Conservation (phyloP, 495 filamentous ascomycete species). For the Aspergillus cristatus region DNA sequence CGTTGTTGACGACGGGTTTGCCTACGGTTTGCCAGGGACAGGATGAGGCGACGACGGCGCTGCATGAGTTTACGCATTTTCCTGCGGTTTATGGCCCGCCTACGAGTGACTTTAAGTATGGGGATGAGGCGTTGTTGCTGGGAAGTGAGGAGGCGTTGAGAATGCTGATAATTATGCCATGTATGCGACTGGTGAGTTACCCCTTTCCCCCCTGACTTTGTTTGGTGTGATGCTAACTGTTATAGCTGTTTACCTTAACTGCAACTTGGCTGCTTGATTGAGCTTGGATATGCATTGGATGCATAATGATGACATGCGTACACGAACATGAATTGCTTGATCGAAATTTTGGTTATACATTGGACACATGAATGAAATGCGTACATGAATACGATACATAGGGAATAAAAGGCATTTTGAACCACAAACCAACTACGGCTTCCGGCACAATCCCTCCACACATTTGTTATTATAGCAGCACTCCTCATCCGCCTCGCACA, state of each 20-base stretch:
- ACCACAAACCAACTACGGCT: not conserved
- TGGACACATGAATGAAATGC: too few species aligned
- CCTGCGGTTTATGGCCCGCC: slow-evolving; percentile 45
- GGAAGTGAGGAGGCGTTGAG: too few species aligned
- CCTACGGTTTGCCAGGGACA: slow-evolving; percentile 43
- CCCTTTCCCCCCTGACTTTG: too few species aligned
- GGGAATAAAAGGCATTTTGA: too few species aligned
- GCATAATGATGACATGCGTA: too few species aligned
- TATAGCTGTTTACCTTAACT: too few species aligned
- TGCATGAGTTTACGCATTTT: slow-evolving; percentile 57
- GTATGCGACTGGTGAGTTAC: slow-evolving; percentile 45
- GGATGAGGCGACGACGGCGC: slow-evolving; percentile 49
- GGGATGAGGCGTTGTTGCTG: slow-evolving; percentile 38
- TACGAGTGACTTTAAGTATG: slow-evolving; percentile 50
- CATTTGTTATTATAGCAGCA: slow-evolving; percentile 22
- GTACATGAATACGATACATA: too few species aligned
- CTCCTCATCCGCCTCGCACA: slow-evolving; percentile 13
- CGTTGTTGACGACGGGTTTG: slow-evolving; percentile 18
- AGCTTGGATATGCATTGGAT: too few species aligned
- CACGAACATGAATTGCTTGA: too few species aligned
- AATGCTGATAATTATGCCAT: slow-evolving; percentile 58
- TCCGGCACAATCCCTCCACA: slow-evolving; percentile 14
- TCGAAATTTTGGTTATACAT: too few species aligned
- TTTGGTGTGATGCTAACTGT: too few species aligned
- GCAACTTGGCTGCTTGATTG: too few species aligned